These are phyloP conservation scores for Zalaria obscura DNA, from an alignment of 2,329 filamentous ascomycete species.

Conservation along the genomic window DNA sequence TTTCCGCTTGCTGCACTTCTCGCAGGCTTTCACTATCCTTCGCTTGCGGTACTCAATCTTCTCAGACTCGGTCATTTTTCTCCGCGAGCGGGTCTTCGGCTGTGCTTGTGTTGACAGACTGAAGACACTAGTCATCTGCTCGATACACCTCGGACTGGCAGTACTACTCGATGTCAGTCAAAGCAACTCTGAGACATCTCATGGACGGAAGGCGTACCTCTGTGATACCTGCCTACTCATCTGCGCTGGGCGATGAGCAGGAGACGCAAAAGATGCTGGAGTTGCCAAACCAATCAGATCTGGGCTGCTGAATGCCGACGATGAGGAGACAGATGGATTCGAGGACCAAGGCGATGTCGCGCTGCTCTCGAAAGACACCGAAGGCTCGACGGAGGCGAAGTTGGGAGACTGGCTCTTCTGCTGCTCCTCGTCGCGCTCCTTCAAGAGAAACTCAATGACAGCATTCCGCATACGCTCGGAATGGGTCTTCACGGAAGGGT, in stretches of 20 bases:
- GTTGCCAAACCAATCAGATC: constrained; percentile 14
- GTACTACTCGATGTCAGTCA: background rate
- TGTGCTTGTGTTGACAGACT: constrained; percentile 17
- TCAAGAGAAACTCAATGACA: constrained; percentile 21
- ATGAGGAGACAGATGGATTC: constrained; percentile 17
- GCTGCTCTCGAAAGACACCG: constrained; percentile 3
- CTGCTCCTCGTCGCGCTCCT: constrained; percentile 18
- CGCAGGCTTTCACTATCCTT: constrained; percentile 21
- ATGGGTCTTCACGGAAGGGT: constrained; percentile 19
- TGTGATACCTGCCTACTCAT: constrained; percentile 4
- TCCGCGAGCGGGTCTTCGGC: constrained; percentile 18
- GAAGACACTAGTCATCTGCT: constrained; percentile 24
- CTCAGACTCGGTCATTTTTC: constrained; percentile 24
- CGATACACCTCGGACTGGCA: constrained; percentile 7
- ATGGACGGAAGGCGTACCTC: background rate
- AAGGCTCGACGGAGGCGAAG: constrained; percentile 7
- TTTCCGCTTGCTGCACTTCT: constrained; percentile 21
- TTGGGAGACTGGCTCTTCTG: constrained; percentile 9
- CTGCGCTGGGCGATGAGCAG: constrained; percentile 1
- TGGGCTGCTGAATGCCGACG: constrained; percentile 17
- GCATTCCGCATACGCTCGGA: constrained; percentile 25
- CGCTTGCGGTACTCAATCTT: constrained; percentile 23
- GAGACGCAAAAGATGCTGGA: constrained; percentile 14
- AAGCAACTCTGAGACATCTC: no score
- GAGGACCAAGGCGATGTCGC: constrained; percentile 12